A percentile compares a stretch with the other conserved stretches of the same genome.
phyloP scores from a whole-genome alignment of 106 monocot genomes.

The Amphibolis antarctica region DNA sequence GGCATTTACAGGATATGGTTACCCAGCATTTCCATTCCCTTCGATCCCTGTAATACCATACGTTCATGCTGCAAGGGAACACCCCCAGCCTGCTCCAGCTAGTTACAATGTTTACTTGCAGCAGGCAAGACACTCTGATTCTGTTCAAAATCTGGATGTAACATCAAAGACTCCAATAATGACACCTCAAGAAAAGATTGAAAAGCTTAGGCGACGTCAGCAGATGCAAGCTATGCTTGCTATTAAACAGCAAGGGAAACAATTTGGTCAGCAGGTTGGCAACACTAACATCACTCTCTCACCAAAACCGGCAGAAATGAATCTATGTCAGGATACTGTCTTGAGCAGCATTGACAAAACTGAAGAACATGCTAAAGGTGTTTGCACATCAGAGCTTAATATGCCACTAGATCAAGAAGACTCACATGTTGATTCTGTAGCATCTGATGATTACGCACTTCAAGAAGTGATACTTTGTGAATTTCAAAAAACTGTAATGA shows the following conservation, averaged over 20 bases:
- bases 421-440: slow-evolving; percentile 19
- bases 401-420: slow-evolving; percentile 32
- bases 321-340: slow-evolving; percentile 18
- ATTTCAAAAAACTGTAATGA: slow-evolving; percentile 59
- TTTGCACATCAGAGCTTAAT: slow-evolving; percentile 29
- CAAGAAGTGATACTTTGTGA: slow-evolving; percentile 58
- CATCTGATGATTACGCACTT: slow-evolving; percentile 29
- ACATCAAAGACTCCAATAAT: slow-evolving; percentile 31
- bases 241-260: slow-evolving; percentile 81
- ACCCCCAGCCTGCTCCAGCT: slow-evolving; percentile 10
- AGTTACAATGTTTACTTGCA: slow-evolving; percentile 14
- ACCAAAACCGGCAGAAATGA: slow-evolving; percentile 26
- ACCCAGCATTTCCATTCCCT: slow-evolving; percentile 35
- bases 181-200: slow-evolving; percentile 95
- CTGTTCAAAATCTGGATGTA: not conserved
- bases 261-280: slow-evolving; percentile 43
- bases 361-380: slow-evolving; percentile 28
- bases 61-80: slow-evolving; percentile 17
- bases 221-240: slow-evolving; percentile 89
- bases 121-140: not conserved
- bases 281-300: slow-evolving; percentile 25
- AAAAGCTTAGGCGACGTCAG: slow-evolving; percentile 74
- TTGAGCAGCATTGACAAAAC: slow-evolving; percentile 10
- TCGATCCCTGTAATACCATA: slow-evolving; percentile 16
- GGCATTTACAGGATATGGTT: slow-evolving; percentile 40